Evolutionary conservation across 2,329 filamentous ascomycete species (phyloP).

Genomic region (Fusarium staphyleae): DNA sequence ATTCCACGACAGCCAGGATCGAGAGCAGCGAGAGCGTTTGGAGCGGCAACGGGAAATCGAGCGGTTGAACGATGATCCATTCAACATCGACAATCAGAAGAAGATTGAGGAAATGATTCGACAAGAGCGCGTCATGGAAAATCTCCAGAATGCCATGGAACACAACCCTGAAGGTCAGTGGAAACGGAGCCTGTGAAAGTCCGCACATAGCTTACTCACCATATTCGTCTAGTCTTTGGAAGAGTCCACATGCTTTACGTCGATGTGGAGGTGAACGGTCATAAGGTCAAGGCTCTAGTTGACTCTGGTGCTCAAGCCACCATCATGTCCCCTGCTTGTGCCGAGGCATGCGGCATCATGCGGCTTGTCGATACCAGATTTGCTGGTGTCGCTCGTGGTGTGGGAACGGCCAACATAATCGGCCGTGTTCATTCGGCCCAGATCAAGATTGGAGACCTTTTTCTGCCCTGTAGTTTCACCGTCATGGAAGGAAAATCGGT

Average conservation of each 20-base stretch:
- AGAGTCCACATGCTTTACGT: constrained; percentile 97
- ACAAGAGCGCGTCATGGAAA: constrained; percentile 92
- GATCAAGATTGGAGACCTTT: constrained; percentile 88
- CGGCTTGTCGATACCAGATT: constrained; percentile 92
- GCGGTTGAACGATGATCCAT: constrained; percentile 89
- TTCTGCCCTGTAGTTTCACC: constrained; percentile 93
- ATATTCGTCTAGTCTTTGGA: constrained; percentile 75
- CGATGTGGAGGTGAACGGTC: constrained; percentile 91
- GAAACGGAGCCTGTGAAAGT: too few species aligned
- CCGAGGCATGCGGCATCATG: constrained; percentile 94
- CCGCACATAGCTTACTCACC: constrained; percentile 12
- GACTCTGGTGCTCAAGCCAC: constrained; percentile 98
- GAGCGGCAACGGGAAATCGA: constrained; percentile 85
- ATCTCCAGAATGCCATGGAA: constrained; percentile 95
- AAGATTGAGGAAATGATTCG: constrained; percentile 98
- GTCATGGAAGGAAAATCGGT: constrained; percentile 99
- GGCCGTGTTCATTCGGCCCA: constrained; percentile 94
- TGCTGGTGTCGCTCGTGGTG: constrained; percentile 88
- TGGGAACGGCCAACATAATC: constrained; percentile 92
- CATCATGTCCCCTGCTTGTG: constrained; percentile 96
- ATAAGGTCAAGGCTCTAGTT: constrained; percentile 93
- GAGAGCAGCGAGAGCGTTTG: constrained; percentile 74
- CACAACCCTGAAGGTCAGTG: constrained; percentile 90
- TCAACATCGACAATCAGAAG: constrained; percentile 88
- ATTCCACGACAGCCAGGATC: constrained; percentile 70